Base-by-base conservation (phyloP, 495 filamentous ascomycete genomes). In the Poronia punctata region DNA sequence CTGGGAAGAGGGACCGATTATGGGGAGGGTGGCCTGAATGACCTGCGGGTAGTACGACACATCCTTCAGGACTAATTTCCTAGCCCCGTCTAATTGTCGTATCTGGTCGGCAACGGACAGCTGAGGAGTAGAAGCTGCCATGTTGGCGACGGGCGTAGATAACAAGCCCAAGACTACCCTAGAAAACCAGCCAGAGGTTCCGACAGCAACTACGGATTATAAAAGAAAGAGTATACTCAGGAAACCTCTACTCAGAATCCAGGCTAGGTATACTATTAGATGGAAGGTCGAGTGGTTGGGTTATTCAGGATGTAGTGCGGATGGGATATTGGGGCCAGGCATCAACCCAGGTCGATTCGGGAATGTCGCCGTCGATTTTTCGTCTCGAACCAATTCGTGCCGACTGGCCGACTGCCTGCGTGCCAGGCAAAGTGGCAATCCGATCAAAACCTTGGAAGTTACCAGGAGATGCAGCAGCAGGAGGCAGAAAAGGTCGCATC, bases 11-110 rank as follows among this genome's bases (percentile, higher is more conserved):
- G 83, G 75, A 21, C 82, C 83, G 53, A 96, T 82, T 54, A 97
- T 87, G 16, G 88, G 87, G 4, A 96, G 73, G 40, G 95, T 86
- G 18, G 84, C 86, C 59, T 84, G 84, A 40, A 97, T 76, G 59
- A 99, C 88, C 57, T 84, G 85, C 21, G 81, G 78, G 67, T 96
- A 99, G 62, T 88, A 83, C 42, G 73, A 71, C 22, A 86, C 67
- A 64, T 96, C 87, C 29, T 76, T 76, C 31, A 96, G 74, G 27
- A 90, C 88, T 33, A 97, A 80, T 51, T 83, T 84, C 47, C 92
- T 86, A 36, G 92, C 93, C 24, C 77, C 75, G 50, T 88, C 79
- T 37, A 98, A 81, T 67, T 95, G 88, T 42, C 74, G 71, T 48
- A 97, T 70, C 64, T 89, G 84, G 53, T 86, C 79, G 46, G 67